Percentiles rank a stretch among this genome's conserved stretches.
These are phyloP conservation scores for Pontederia crassipes DNA, from an alignment of 176 grass and related monocot genomes.

Conservation along the genomic window DNA sequence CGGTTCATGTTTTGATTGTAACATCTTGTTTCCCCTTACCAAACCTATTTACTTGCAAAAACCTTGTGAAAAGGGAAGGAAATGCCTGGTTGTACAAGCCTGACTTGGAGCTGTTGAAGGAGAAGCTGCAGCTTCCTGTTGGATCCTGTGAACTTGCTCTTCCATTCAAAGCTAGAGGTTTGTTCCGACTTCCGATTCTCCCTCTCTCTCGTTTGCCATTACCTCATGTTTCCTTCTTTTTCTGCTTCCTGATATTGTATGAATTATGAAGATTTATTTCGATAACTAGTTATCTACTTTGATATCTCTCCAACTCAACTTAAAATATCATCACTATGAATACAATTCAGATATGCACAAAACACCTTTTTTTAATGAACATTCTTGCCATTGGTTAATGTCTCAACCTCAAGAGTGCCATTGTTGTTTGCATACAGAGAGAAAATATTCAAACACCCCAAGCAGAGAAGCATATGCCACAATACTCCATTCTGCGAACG, in stretches of 20 bases:
- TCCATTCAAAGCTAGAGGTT: background rate
- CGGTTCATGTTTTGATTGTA: background rate
- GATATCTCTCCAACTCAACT: no score
- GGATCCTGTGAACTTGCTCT: conserved; percentile 7
- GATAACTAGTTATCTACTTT: background rate
- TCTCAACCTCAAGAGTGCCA: background rate
- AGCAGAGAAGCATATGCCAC: conserved; percentile 33
- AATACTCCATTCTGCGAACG: conserved; percentile 32
- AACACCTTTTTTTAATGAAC: background rate
- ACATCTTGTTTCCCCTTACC: background rate
- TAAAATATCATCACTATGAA: no score
- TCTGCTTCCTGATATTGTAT: background rate
- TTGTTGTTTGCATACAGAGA: conserved; percentile 9
- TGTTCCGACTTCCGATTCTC: background rate
- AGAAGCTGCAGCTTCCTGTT: conserved; percentile 6
- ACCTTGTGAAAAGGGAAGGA: background rate
- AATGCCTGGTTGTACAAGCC: conserved; percentile 6
- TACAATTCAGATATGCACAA: background rate
- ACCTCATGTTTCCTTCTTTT: background rate
- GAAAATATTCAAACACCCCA: background rate
- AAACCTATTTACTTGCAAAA: conserved; percentile 6
- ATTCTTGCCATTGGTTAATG: background rate
- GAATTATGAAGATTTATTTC: background rate
- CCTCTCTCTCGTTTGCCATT: background rate
- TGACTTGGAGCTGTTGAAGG: background rate